Percentiles rank a stretch among this genome's conserved stretches.
phyloP scores from a whole-genome alignment of 108 stramenopile genomes.

The Conticribra weissflogii region DNA sequence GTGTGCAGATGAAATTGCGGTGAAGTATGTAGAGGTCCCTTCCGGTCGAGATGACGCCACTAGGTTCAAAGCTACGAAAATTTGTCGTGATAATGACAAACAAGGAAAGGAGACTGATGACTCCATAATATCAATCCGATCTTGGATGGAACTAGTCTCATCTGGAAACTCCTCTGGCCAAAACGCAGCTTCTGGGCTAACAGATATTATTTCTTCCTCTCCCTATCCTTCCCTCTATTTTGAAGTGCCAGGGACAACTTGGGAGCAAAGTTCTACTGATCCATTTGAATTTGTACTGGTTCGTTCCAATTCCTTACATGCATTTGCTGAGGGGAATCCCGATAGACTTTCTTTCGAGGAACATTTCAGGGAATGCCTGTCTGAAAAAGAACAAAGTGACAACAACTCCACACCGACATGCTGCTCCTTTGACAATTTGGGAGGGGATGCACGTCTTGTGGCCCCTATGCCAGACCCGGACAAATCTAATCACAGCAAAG shows the following conservation, averaged over 20 bases:
- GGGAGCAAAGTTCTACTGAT: slow-evolving; percentile 2
- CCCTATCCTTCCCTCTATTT: slow-evolving; percentile 40
- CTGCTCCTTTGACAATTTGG: slow-evolving; percentile 66
- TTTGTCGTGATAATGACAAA: too few relatives aligned
- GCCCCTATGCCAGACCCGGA: slow-evolving; percentile 41
- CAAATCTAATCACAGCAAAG: neutral
- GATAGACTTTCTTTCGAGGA: slow-evolving; percentile 60
- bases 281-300: slow-evolving; percentile 77
- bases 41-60: slow-evolving; percentile 23
- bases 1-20: too few relatives aligned
- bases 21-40: slow-evolving; percentile 34
- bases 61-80: slow-evolving; percentile 21
- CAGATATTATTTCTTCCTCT: slow-evolving; percentile 34
- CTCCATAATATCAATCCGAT: slow-evolving; percentile 27
- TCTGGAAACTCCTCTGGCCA: slow-evolving; percentile 15
- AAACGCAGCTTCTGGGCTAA: slow-evolving; percentile 28
- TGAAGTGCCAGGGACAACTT: slow-evolving; percentile 41
- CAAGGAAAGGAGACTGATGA: neutral
- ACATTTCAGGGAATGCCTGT: slow-evolving; percentile 27
- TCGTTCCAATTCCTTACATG: slow-evolving; percentile 38
- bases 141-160: slow-evolving; percentile 41
- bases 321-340: slow-evolving; percentile 58
- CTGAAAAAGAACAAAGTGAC: neutral
- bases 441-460: slow-evolving; percentile 62
- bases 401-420: neutral